Evolutionary conservation across 441 rosid species (phyloP).

Genomic region (Mallotus japonicus): DNA sequence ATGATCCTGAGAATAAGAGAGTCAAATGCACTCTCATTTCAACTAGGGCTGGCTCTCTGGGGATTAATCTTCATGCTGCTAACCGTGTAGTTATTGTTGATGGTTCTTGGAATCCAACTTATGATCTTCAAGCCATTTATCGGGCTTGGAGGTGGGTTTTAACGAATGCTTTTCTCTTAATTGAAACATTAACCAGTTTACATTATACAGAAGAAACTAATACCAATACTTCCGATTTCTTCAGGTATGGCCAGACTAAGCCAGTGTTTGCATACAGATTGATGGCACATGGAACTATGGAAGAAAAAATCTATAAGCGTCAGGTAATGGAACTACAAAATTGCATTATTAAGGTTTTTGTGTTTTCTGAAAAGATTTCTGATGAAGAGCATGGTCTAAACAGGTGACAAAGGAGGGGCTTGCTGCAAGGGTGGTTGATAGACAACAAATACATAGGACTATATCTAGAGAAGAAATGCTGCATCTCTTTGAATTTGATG

Average conservation of each 20-base stretch:
- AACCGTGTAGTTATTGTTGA: conserved; percentile 97
- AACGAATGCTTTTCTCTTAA: not conserved
- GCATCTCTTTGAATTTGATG: conserved; percentile 97
- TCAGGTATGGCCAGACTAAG: conserved; percentile 96
- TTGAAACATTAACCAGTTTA: not conserved
- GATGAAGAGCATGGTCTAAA: conserved; percentile 32
- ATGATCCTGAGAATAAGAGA: conserved; percentile 79
- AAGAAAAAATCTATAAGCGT: conserved; percentile 97
- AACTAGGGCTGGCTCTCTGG: conserved; percentile 98
- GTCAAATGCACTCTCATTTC: conserved; percentile 95
- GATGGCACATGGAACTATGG: conserved; percentile 98
- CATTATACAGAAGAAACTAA: conserved; percentile 14
- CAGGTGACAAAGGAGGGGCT: conserved; percentile 99
- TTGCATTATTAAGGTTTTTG: conserved; percentile 18
- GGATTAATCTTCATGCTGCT: conserved; percentile 97
- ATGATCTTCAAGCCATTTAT: conserved; percentile 97
- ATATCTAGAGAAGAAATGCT: conserved; percentile 98
- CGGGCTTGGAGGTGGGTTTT: conserved; percentile 92
- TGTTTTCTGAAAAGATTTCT: conserved; percentile 24
- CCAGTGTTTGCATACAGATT: conserved; percentile 96
- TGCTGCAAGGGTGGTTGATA: conserved; percentile 99
- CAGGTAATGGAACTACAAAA: conserved; percentile 58
- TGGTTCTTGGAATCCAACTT: conserved; percentile 99
- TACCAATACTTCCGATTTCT: conserved; percentile 11
- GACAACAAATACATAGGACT: conserved; percentile 96